Conservation (phyloP, 2,329 filamentous ascomycete species). For the Chaetomium globosum region DNA sequence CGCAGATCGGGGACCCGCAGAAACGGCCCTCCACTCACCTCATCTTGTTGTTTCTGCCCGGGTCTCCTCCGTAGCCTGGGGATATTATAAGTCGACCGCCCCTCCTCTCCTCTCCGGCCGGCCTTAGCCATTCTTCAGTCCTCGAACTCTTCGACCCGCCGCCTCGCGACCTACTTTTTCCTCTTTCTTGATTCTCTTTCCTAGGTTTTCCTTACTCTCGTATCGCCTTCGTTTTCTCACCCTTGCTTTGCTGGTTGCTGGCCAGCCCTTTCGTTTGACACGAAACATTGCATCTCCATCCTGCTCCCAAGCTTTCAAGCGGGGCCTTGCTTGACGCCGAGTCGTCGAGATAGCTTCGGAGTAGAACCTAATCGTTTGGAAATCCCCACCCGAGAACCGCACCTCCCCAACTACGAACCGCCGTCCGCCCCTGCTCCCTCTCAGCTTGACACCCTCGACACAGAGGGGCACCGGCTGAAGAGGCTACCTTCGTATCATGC, state of each 20-base stretch:
- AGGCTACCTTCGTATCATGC: constrained; percentile 36
- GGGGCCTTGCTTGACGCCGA: constrained; percentile 28
- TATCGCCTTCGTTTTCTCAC: constrained; percentile 25
- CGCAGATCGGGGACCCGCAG: constrained; percentile 25
- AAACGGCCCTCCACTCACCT: constrained; percentile 23
- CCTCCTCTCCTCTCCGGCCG: constrained; percentile 35
- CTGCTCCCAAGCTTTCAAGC: constrained; percentile 32
- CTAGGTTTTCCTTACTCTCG: constrained; percentile 40
- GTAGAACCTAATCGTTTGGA: constrained; percentile 4
- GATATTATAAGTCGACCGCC: constrained; percentile 39
- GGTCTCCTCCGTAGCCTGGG: constrained; percentile 30
- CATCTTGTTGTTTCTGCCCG: constrained; percentile 30
- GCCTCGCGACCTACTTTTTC: constrained; percentile 42
- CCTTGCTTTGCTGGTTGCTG: constrained; percentile 32
- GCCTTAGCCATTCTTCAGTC: constrained; percentile 44
- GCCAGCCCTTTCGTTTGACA: constrained; percentile 48
- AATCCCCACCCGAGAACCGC: constrained; percentile 30
- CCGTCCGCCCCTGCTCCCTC: not conserved
- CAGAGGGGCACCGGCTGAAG: constrained; percentile 24
- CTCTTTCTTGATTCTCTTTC: constrained; percentile 45
- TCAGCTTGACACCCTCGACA: constrained; percentile 12
- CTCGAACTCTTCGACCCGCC: constrained; percentile 38
- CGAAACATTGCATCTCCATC: constrained; percentile 40
- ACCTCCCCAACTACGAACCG: constrained; percentile 16
- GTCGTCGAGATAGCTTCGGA: constrained; percentile 23